A percentile compares a stretch with the other conserved stretches of the same genome.
Conservation (phyloP, 306 rosid genomes). For the Hippophae tibetana region DNA sequence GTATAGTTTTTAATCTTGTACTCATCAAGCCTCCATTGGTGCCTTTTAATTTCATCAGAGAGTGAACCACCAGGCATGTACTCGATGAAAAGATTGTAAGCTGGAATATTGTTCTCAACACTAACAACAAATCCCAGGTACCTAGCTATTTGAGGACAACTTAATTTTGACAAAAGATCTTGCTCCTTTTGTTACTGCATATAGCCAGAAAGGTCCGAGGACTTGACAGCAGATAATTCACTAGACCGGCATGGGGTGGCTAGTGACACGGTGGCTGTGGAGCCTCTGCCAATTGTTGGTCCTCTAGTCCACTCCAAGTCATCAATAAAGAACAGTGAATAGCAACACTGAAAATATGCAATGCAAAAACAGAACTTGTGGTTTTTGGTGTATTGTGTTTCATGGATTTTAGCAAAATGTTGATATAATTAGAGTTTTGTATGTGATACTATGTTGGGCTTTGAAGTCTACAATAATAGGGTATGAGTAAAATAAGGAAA, state of each 20-base stretch:
- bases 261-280: conserved; percentile 33
- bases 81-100: conserved; percentile 41
- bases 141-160: conserved; percentile 25
- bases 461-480: neutral
- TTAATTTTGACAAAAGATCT: conserved; percentile 24
- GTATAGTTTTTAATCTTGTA: conserved; percentile 21
- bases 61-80: conserved; percentile 36
- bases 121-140: conserved; percentile 30
- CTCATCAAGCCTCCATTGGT: conserved; percentile 29
- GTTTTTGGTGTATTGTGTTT: neutral
- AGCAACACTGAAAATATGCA: neutral
- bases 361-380: neutral
- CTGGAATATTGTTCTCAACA: conserved; percentile 1
- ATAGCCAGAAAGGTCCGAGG: conserved; percentile 26
- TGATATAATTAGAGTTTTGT: neutral
- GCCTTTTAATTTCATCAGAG: conserved; percentile 24
- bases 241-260: conserved; percentile 20
- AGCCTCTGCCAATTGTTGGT: conserved; percentile 37
- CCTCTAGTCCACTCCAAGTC: conserved; percentile 43
- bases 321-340: neutral
- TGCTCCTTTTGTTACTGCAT: conserved; percentile 28
- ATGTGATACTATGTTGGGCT: neutral
- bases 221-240: conserved; percentile 32
- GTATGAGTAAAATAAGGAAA: neutral
- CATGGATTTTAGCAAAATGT: conserved; percentile 1